Conservation (phyloP, 1,139 yeast species). For the Yamadazyma jaroonii region DNA sequence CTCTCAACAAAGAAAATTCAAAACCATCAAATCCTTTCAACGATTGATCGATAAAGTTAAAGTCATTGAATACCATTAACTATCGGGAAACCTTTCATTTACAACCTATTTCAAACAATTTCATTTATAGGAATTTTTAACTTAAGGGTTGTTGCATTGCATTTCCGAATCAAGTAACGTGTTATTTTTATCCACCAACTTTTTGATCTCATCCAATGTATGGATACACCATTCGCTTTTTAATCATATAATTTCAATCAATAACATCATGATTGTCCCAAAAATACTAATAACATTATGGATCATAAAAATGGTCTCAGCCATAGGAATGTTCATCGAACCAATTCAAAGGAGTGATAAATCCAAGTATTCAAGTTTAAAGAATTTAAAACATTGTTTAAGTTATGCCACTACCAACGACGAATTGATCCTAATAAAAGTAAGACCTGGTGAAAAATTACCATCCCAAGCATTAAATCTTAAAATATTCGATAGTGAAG, state of each 20-base stretch:
- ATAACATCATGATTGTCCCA: not conserved
- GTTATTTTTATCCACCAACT: too few species aligned
- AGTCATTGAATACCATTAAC: too few species aligned
- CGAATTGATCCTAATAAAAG: slow-evolving; percentile 35
- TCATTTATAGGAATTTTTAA: too few species aligned
- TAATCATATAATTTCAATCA: too few species aligned
- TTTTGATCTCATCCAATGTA: not conserved
- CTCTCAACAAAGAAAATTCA: not conserved
- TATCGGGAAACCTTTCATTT: too few species aligned
- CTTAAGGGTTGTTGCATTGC: too few species aligned
- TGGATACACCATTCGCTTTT: not conserved
- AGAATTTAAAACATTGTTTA: slow-evolving; percentile 35
- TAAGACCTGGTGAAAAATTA: slow-evolving; percentile 28
- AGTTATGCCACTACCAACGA: slow-evolving; percentile 36
- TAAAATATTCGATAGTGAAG: slow-evolving; percentile 36
- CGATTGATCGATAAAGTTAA: too few species aligned
- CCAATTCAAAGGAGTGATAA: slow-evolving; percentile 18
- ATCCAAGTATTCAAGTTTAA: slow-evolving; percentile 23
- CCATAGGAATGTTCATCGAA: slow-evolving; percentile 14
- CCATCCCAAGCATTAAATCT: slow-evolving; percentile 37
- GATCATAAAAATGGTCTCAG: not conserved
- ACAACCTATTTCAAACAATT: too few species aligned
- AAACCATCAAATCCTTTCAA: not conserved
- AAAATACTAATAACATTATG: not conserved
- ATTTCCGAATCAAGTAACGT: too few species aligned